Evolutionary conservation across 306 rosid genomes (phyloP), one percentile per base, ranked within the genome.

Genomic region (Echinosophora koreensis): DNA sequence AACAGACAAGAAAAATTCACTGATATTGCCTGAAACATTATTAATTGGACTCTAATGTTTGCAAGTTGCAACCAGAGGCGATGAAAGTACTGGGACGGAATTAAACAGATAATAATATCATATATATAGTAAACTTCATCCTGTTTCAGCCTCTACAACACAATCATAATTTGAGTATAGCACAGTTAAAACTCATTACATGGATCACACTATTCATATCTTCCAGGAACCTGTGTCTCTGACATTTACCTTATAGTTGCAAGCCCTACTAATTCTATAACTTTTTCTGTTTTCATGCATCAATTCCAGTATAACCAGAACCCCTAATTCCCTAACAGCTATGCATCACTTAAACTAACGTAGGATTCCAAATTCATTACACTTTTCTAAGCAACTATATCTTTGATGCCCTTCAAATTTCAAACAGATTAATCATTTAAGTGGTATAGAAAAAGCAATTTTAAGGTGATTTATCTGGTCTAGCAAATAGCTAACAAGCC

Each of bases 1-100:
- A 73, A 50, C 46, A 67, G 18, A 81, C 34, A 81, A 73, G 27
- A 77, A 76, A 74, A 5, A 5, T 38, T 47, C 73, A 44, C 54
- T 58, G 59, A 50, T 46, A 74, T 64, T 64, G 72, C 73, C 22
- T 50, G 37, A 77, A 69, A 85, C 38, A 65, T 73, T 60, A 18
- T 11, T 62, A 34, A 70, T 27, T 28, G 74, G 17, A 49, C 8
- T 66, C 60, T 47, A 78, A 56, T 47, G 17, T 30, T 49, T 58
- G 49, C 74, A 47, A 35, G 71, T 51, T 59, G 49, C 76, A 75
- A 27, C 14, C 15, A 22, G 8, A n/a, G 16, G 18, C 49, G 11
- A 64, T 37, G 52, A 47, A 68, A 76, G 69, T 41, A 52, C 55
- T 1, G 18, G 81, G 47, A 69, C 12, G 52, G 59, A 32, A 60